A percentile compares a stretch with the other conserved stretches of the same genome.
These are phyloP conservation scores for Salix udensis DNA, from an alignment of 345 rosid genomes.

Conservation along the genomic window DNA sequence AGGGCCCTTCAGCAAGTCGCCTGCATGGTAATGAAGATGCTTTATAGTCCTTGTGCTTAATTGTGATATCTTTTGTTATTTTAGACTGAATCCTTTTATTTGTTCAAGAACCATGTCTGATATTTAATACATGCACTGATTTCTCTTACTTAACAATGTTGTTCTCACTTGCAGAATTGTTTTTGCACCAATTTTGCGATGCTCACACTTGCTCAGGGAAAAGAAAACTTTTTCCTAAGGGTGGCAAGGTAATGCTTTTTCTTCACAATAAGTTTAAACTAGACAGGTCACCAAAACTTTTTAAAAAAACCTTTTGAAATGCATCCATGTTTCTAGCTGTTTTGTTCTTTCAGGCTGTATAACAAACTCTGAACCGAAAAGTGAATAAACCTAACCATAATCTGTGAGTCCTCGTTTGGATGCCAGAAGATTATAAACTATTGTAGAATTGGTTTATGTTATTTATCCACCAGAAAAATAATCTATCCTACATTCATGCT, in stretches of 20 bases:
- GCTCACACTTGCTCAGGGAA: constrained; percentile 74
- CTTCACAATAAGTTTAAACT: background rate
- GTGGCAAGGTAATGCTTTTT: constrained; percentile 60
- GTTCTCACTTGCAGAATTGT: constrained; percentile 51
- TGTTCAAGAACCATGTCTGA: background rate
- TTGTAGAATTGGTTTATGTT: background rate
- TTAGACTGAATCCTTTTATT: background rate
- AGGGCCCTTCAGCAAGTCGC: constrained; percentile 70
- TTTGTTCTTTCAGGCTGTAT: constrained; percentile 7
- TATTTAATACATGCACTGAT: background rate
- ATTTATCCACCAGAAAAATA: background rate
- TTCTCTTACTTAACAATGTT: constrained; percentile 13
- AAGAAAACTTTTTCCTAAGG: constrained; percentile 62
- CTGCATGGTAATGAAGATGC: constrained; percentile 59
- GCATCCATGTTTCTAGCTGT: background rate
- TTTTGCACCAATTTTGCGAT: constrained; percentile 89
- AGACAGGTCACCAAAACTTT: background rate
- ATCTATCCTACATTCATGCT: background rate
- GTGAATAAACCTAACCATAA: background rate
- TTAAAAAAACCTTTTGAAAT: background rate
- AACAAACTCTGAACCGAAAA: background rate
- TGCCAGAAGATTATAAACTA: background rate
- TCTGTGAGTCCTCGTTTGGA: background rate
- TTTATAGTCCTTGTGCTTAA: background rate
- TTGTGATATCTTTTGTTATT: constrained; percentile 4